Evolutionary conservation across 192 early-diverging fungal genomes (phyloP).

Genomic region (Mortierella alpina): DNA sequence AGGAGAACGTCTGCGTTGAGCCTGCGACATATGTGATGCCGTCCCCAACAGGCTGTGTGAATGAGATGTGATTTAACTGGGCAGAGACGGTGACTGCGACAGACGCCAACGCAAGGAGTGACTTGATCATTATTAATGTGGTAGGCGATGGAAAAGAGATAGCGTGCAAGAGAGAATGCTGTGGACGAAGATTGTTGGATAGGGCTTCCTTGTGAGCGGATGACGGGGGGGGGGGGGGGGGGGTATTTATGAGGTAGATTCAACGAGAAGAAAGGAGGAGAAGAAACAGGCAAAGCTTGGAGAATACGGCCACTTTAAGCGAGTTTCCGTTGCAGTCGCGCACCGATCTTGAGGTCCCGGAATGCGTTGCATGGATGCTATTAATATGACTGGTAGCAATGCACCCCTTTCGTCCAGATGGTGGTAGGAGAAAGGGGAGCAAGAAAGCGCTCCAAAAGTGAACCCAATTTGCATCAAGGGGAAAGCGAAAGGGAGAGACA

Average conservation of each 20-base stretch:
- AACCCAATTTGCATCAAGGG: no score
- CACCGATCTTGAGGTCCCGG: no score
- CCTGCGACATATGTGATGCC: constrained; percentile 45
- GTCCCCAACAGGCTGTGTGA: constrained; percentile 49
- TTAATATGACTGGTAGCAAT: no score
- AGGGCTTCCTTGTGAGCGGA: neutral
- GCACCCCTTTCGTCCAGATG: no score
- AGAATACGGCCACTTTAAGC: neutral
- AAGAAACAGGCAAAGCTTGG: neutral
- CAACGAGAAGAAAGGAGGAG: neutral
- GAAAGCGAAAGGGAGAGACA: no score
- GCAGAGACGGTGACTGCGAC: constrained; percentile 18
- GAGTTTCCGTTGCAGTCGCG: no score
- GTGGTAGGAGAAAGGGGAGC: no score
- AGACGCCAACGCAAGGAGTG: constrained; percentile 29
- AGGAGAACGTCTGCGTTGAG: constrained; percentile 45
- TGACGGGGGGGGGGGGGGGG: no score
- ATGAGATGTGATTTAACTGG: constrained; percentile 38
- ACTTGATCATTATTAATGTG: constrained; percentile 28
- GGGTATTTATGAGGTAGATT: no score
- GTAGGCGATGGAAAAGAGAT: neutral
- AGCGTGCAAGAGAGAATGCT: neutral
- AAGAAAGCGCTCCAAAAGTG: no score
- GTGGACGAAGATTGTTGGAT: neutral
- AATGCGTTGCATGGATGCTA: no score